Conservation (phyloP, 148 eudicot species). For the Tetragonia tetragonoides region DNA sequence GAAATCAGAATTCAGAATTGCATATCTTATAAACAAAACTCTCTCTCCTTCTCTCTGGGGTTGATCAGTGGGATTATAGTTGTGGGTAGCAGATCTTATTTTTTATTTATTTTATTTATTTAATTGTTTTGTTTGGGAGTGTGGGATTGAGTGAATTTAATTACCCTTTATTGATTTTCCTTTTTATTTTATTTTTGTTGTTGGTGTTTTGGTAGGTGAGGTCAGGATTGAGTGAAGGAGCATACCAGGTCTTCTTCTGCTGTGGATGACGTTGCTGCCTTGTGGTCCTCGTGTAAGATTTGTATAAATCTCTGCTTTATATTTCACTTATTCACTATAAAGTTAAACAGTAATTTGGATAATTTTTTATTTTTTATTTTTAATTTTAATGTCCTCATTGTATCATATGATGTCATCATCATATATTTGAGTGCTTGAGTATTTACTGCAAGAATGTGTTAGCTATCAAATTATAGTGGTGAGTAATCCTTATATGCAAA, state of each 20-base stretch:
- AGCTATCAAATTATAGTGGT: background rate
- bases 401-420: background rate
- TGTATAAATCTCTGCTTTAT: conserved; percentile 7
- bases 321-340: background rate
- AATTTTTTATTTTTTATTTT: background rate
- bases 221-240: conserved; percentile 19
- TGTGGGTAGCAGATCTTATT: background rate
- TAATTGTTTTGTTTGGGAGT: background rate
- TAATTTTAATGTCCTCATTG: background rate
- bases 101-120: background rate
- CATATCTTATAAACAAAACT: conserved; percentile 2
- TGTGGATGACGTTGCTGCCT: conserved; percentile 18
- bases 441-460: background rate
- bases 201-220: conserved; percentile 24
- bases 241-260: conserved; percentile 27
- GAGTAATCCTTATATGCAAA: too few species aligned
- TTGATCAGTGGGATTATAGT: background rate
- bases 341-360: background rate
- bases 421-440: background rate
- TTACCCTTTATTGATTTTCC: background rate
- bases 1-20: background rate
- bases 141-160: background rate
- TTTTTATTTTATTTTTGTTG: background rate
- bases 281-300: conserved; percentile 34
- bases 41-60: background rate